Percentiles rank a stretch among this genome's conserved stretches.
phyloP scores from a whole-genome alignment of 1,284 basidiomycete genomes.

The Marasmius fiardii region DNA sequence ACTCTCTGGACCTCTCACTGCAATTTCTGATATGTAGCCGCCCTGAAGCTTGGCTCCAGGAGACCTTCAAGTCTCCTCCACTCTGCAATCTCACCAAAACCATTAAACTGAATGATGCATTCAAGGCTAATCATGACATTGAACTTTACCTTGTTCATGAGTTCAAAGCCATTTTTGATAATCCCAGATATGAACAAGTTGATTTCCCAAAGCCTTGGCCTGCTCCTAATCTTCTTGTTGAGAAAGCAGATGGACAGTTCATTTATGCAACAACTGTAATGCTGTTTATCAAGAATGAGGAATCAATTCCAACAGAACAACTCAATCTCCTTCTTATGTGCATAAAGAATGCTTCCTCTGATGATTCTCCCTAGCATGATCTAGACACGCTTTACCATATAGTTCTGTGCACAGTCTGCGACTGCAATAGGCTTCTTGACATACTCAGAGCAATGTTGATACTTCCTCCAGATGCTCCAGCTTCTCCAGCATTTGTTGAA shows the following conservation, averaged over 20 bases:
- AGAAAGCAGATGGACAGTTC: constrained; percentile 21
- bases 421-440: background rate
- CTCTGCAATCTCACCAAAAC: background rate
- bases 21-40: constrained; percentile 23
- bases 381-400: background rate
- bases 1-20: constrained; percentile 13
- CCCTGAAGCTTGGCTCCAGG: constrained; percentile 23
- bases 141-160: background rate
- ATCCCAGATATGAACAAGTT: background rate
- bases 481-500: background rate
- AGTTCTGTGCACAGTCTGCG: constrained; percentile 1
- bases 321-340: constrained; percentile 18
- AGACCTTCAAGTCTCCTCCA: constrained; percentile 1
- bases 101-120: background rate
- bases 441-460: background rate
- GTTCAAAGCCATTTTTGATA: background rate
- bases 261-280: constrained; percentile 25
- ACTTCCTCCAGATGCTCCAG: background rate
- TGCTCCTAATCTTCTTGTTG: constrained; percentile 12
- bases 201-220: constrained; percentile 17
- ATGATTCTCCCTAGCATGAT: constrained; percentile 12
- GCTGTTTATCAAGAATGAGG: constrained; percentile 20
- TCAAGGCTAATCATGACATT: background rate
- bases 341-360: background rate
- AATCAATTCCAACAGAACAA: constrained; percentile 20